A percentile compares a stretch with the other conserved stretches of the same genome.
phyloP scores from a whole-genome alignment of 1,284 basidiomycete genomes.

The Tremellales sp. region DNA sequence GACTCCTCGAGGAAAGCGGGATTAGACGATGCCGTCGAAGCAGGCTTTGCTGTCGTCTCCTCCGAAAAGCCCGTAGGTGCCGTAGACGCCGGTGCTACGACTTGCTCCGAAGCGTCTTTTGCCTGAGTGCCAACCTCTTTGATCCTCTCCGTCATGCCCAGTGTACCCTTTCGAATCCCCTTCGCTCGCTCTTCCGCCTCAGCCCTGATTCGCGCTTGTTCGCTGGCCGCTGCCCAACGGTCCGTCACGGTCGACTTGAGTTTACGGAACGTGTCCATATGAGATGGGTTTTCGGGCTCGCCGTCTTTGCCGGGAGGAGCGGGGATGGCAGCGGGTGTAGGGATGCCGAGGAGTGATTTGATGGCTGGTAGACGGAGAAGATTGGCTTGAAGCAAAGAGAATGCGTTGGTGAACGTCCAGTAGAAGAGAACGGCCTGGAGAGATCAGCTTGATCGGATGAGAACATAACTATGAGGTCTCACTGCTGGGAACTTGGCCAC shows the following conservation, averaged over 20 bases:
- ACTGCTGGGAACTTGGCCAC: conserved; percentile 56
- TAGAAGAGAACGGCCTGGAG: conserved; percentile 53
- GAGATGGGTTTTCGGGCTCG: conserved; percentile 15
- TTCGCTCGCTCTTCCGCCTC: conserved; percentile 1
- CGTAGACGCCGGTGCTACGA: neutral
- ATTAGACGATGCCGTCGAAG: neutral
- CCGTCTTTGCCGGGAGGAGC: conserved; percentile 21
- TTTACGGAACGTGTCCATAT: conserved; percentile 18
- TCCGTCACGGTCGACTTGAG: conserved; percentile 8
- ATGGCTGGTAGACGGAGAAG: conserved; percentile 41
- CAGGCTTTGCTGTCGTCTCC: conserved; percentile 7
- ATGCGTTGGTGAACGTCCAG: conserved; percentile 55
- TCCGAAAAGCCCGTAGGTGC: conserved; percentile 6
- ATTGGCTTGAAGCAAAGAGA: conserved; percentile 53
- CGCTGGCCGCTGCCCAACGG: conserved; percentile 11
- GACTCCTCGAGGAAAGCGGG: neutral
- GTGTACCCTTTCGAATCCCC: neutral
- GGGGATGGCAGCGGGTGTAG: conserved; percentile 25
- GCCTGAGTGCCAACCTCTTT: neutral
- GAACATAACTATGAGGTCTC: conserved; percentile 9
- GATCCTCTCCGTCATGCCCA: conserved; percentile 1
- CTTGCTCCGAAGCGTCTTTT: neutral
- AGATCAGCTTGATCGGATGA: neutral
- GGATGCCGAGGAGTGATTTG: conserved; percentile 43
- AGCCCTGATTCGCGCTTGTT: neutral